Conservation (phyloP, 2,329 filamentous ascomycete genomes). For the Trichoderma polysporum region DNA sequence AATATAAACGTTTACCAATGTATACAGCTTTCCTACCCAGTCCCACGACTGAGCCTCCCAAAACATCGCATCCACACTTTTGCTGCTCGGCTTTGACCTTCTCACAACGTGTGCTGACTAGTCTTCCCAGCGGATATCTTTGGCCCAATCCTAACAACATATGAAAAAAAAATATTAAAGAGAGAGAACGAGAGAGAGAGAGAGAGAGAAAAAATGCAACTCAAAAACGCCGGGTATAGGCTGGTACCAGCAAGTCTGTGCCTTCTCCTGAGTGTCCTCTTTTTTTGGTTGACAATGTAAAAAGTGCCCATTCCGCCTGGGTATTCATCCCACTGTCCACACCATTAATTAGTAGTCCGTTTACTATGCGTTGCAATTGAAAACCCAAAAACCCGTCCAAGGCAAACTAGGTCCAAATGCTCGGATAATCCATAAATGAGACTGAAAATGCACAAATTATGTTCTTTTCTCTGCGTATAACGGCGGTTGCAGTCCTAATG, state of each 20-base stretch:
- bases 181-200: not conserved
- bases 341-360: not conserved
- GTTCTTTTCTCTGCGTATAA: not conserved
- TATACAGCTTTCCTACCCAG: not conserved
- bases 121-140: constrained; percentile 3
- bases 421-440: constrained; percentile 16
- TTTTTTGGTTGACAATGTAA: not conserved
- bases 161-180: not conserved
- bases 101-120: not conserved
- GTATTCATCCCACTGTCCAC: not conserved
- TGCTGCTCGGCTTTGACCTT: not conserved
- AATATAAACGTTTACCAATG: constrained; percentile 7
- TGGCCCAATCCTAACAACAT: constrained; percentile 9
- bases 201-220: not conserved
- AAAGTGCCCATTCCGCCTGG: not conserved
- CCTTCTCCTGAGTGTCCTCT: not conserved
- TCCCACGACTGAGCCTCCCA: not conserved
- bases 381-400: constrained; percentile 14
- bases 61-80: not conserved
- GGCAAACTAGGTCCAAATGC: constrained; percentile 17
- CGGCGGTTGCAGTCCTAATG: constrained; percentile 27
- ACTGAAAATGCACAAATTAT: not conserved
- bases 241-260: not conserved
- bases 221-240: constrained; percentile 3
- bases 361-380: not conserved